Conservation (phyloP, 768 basidiomycete genomes). For the Boletales sp. region DNA sequence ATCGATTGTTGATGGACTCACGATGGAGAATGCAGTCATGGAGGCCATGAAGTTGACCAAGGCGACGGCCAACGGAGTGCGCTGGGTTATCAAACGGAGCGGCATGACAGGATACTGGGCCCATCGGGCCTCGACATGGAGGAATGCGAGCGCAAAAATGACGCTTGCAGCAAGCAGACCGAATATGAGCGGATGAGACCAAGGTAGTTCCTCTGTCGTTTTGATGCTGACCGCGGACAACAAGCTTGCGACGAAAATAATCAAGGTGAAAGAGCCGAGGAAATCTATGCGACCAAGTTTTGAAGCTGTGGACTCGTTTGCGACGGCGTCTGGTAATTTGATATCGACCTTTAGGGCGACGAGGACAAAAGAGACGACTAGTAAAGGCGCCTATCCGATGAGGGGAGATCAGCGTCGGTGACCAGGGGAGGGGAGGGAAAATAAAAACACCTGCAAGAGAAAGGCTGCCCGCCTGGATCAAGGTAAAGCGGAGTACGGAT, state of each 20-base stretch:
- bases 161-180: slow-evolving; percentile 59
- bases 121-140: slow-evolving; percentile 75
- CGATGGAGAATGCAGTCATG: slow-evolving; percentile 79
- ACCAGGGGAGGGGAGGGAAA: neutral
- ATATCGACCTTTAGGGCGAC: slow-evolving; percentile 80
- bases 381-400: slow-evolving; percentile 61
- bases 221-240: slow-evolving; percentile 77
- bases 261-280: slow-evolving; percentile 78
- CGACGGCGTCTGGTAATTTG: slow-evolving; percentile 60
- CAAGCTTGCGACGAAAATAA: slow-evolving; percentile 62
- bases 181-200: slow-evolving; percentile 70
- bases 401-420: slow-evolving; percentile 11
- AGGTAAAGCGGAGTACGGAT: neutral
- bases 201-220: slow-evolving; percentile 72
- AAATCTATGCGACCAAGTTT: slow-evolving; percentile 82
- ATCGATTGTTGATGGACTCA: slow-evolving; percentile 25
- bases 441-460: slow-evolving; percentile 67
- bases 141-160: slow-evolving; percentile 55
- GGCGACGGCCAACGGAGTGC: slow-evolving; percentile 81
- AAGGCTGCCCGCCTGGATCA: slow-evolving; percentile 76
- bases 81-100: slow-evolving; percentile 65
- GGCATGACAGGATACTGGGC: slow-evolving; percentile 91
- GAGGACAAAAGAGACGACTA: slow-evolving; percentile 66
- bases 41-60: slow-evolving; percentile 75
- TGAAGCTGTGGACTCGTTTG: slow-evolving; percentile 52